phyloP scores from a whole-genome alignment of 2,329 filamentous ascomycete species.

The Chaetothyriales sp. region DNA sequence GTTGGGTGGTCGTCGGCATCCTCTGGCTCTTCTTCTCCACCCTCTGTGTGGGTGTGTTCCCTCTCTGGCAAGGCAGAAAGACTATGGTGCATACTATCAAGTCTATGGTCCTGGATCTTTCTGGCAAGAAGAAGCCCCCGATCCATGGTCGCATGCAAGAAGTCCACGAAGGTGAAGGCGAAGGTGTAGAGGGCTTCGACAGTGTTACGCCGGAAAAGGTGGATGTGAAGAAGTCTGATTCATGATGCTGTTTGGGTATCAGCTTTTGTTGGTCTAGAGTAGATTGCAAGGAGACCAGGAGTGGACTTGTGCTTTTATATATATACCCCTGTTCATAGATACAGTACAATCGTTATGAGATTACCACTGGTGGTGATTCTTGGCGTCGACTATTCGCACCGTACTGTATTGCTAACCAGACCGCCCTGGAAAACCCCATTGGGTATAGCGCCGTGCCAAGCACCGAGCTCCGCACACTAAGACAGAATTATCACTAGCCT shows the following conservation, averaged over 20 bases:
- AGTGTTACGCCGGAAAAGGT: conserved; percentile 31
- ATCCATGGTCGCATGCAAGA: conserved; percentile 19
- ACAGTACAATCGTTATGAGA: neutral
- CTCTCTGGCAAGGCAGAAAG: conserved; percentile 60
- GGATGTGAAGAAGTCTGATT: conserved; percentile 19
- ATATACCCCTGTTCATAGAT: neutral
- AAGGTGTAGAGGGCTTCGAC: conserved; percentile 12
- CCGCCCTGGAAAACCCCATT: too few relatives aligned
- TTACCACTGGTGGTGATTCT: too few relatives aligned
- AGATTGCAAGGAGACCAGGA: neutral
- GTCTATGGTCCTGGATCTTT: conserved; percentile 47
- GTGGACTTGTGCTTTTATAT: neutral
- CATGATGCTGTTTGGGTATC: neutral
- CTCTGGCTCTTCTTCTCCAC: conserved; percentile 64
- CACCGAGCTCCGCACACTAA: too few relatives aligned
- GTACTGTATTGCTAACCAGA: too few relatives aligned
- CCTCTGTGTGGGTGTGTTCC: conserved; percentile 63
- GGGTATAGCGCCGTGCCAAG: too few relatives aligned
- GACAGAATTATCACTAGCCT: too few relatives aligned
- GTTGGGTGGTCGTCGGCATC: conserved; percentile 63
- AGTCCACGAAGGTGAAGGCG: conserved; percentile 21
- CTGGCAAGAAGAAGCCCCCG: conserved; percentile 22
- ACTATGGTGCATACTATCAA: conserved; percentile 49
- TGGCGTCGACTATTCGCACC: too few relatives aligned
- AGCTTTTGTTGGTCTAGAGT: neutral